Conservation (phyloP, 768 basidiomycete species). For the Leucocoprinus sp. region DNA sequence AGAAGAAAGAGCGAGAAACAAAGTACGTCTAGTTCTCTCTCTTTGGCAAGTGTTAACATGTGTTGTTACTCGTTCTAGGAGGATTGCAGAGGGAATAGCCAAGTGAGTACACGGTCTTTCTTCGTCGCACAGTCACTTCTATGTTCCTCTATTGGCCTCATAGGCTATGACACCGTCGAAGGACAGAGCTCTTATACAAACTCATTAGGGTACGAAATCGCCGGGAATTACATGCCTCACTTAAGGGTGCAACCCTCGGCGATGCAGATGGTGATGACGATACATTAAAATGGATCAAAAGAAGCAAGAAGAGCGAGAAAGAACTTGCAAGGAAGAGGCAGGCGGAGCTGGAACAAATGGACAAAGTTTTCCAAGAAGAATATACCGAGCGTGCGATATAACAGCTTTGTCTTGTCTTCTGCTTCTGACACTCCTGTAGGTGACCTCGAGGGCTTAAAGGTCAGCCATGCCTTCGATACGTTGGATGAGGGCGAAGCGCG, state of each 20-base stretch:
- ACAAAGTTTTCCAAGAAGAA: conserved; percentile 63
- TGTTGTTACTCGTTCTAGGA: conserved; percentile 35
- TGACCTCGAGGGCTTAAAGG: conserved; percentile 91
- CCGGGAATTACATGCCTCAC: conserved; percentile 84
- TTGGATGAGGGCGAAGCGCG: conserved; percentile 91
- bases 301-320: conserved; percentile 84
- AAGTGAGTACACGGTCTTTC: conserved; percentile 62
- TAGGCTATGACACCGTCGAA: conserved; percentile 26
- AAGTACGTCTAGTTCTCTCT: conserved; percentile 46
- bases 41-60: conserved; percentile 18
- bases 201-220: conserved; percentile 83
- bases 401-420: not conserved
- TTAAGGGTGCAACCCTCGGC: conserved; percentile 90
- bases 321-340: conserved; percentile 79
- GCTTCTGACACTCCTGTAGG: conserved; percentile 33
- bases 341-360: conserved; percentile 78
- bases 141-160: conserved; percentile 33
- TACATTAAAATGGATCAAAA: conserved; percentile 86
- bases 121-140: conserved; percentile 34
- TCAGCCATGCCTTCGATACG: conserved; percentile 88
- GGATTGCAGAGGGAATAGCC: conserved; percentile 66
- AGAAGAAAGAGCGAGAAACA: conserved; percentile 62
- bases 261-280: conserved; percentile 77
- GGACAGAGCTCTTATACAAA: conserved; percentile 35
- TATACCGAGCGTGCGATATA: conserved; percentile 76